Percentiles rank a stretch among this genome's conserved stretches.
phyloP scores from a whole-genome alignment of 345 rosid species.

The Aquilaria sinensis region DNA sequence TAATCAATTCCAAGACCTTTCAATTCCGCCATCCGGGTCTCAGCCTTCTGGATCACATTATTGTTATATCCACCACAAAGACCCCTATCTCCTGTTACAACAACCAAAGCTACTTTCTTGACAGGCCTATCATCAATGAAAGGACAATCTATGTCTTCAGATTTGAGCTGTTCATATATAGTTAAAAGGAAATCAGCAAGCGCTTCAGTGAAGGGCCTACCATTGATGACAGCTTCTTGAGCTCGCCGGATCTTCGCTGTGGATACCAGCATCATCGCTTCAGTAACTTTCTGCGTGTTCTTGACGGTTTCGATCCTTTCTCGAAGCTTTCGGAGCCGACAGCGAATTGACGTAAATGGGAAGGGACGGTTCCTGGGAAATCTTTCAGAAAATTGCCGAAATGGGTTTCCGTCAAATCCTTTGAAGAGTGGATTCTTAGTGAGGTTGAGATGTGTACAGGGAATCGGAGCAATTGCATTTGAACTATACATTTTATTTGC shows the following conservation, averaged over 20 bases:
- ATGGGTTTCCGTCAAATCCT: slow-evolving; percentile 27
- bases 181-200: slow-evolving; percentile 47
- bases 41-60: slow-evolving; percentile 52
- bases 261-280: slow-evolving; percentile 82
- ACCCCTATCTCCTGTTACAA: slow-evolving; percentile 66
- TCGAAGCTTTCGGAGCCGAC: slow-evolving; percentile 59
- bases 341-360: slow-evolving; percentile 18
- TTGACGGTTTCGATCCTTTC: slow-evolving; percentile 56
- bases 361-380: slow-evolving; percentile 6
- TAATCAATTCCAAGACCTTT: slow-evolving; percentile 49
- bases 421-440: slow-evolving; percentile 2
- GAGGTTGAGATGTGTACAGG: slow-evolving; percentile 22
- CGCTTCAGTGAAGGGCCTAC: slow-evolving; percentile 65
- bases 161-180: slow-evolving; percentile 43
- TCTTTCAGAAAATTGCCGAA: slow-evolving; percentile 8
- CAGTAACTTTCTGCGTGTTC: slow-evolving; percentile 64
- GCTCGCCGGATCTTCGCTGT: slow-evolving; percentile 81
- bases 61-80: slow-evolving; percentile 89
- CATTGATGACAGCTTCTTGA: slow-evolving; percentile 77
- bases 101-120: slow-evolving; percentile 67
- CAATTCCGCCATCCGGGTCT: slow-evolving; percentile 49
- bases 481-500: slow-evolving; percentile 25
- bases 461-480: slow-evolving; percentile 24
- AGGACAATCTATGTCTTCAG: slow-evolving; percentile 67
- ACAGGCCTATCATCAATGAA: slow-evolving; percentile 59